phyloP scores from a whole-genome alignment of 495 filamentous ascomycete species.

The Oidiodendron maius region DNA sequence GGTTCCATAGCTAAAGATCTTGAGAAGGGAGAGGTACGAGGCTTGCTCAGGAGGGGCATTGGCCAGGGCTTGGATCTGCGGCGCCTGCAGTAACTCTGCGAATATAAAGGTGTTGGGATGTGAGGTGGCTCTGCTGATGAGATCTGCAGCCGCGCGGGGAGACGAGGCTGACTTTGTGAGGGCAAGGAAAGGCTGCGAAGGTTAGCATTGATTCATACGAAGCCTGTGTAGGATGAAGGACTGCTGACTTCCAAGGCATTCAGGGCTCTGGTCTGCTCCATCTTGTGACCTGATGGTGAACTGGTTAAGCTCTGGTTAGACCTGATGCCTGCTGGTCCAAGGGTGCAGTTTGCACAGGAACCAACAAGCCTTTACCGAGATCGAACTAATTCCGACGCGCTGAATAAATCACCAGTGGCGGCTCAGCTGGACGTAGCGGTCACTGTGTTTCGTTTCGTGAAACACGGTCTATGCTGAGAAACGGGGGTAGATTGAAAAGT shows the following conservation, averaged over 20 bases:
- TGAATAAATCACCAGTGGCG: too few relatives aligned
- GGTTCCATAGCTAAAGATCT: conserved; percentile 92
- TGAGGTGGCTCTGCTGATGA: conserved; percentile 83
- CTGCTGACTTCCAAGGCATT: conserved; percentile 62
- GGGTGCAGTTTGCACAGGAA: too few relatives aligned
- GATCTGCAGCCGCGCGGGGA: conserved; percentile 76
- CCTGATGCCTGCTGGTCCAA: too few relatives aligned
- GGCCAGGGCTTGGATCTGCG: conserved; percentile 71
- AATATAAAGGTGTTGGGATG: conserved; percentile 89
- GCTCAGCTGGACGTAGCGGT: too few relatives aligned
- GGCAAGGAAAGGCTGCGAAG: conserved; percentile 69
- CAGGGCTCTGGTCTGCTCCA: conserved; percentile 83
- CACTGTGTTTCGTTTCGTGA: too few relatives aligned
- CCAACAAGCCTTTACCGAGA: not conserved
- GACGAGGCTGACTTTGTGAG: conserved; percentile 82
- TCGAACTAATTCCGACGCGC: too few relatives aligned
- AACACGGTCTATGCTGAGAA: too few relatives aligned
- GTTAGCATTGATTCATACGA: conserved; percentile 6
- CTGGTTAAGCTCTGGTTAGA: not conserved
- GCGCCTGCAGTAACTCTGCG: conserved; percentile 79
- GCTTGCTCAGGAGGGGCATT: conserved; percentile 33
- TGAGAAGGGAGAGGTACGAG: conserved; percentile 67
- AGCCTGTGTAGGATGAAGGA: not conserved
- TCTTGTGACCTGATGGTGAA: conserved; percentile 27
- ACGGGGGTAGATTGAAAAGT: too few relatives aligned